phyloP scores from a whole-genome alignment of 176 grass and related monocot species.

The Aegilops umbellulata region DNA sequence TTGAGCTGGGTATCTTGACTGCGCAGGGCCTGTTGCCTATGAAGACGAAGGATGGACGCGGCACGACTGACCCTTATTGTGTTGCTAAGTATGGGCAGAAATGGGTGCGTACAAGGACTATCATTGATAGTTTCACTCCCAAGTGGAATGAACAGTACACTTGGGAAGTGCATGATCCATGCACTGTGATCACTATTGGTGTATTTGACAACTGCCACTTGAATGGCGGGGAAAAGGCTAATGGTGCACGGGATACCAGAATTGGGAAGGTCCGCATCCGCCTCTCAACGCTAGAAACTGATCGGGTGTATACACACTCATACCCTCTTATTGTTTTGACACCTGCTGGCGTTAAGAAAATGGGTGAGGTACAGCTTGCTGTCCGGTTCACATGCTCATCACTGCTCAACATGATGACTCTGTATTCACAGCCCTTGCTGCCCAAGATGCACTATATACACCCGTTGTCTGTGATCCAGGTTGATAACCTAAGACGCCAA shows the following conservation, averaged over 20 bases:
- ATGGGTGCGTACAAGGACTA: conserved; percentile 73
- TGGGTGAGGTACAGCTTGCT: conserved; percentile 68
- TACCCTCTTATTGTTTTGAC: conserved; percentile 71
- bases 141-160: conserved; percentile 82
- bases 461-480: conserved; percentile 51
- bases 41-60: conserved; percentile 78
- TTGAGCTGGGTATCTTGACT: conserved; percentile 66
- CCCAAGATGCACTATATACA: conserved; percentile 78
- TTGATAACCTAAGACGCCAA: conserved; percentile 59
- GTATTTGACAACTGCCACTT: conserved; percentile 76
- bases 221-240: conserved; percentile 59
- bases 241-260: conserved; percentile 58
- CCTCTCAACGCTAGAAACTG: conserved; percentile 66
- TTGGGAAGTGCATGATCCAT: conserved; percentile 70
- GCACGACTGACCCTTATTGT: conserved; percentile 70
- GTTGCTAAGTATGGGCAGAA: conserved; percentile 78
- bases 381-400: conserved; percentile 70
- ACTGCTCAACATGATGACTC: conserved; percentile 60
- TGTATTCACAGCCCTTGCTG: conserved; percentile 61
- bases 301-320: conserved; percentile 63
- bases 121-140: conserved; percentile 60
- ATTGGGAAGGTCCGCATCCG: conserved; percentile 74
- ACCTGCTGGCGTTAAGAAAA: conserved; percentile 61
- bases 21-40: conserved; percentile 57
- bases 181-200: conserved; percentile 67